These are phyloP conservation scores for Trypanosoma rangeli DNA, from an alignment of 208 protist genomes.

Conservation along the genomic window DNA sequence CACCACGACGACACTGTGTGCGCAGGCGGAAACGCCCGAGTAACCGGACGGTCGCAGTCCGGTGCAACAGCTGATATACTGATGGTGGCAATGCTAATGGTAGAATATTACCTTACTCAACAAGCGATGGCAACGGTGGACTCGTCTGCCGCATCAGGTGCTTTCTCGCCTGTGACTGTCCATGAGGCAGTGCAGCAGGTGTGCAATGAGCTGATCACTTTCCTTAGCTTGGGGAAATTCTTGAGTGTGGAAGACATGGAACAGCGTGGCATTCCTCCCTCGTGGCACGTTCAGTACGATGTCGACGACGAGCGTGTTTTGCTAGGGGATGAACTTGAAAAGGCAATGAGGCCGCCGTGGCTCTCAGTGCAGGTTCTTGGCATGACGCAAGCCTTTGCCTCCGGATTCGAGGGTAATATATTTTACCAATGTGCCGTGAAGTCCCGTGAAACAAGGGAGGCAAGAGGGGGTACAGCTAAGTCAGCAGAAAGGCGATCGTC, in stretches of 20 bases:
- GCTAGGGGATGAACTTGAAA: neutral
- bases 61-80: slow-evolving; percentile 45
- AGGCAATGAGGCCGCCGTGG: neutral
- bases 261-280: slow-evolving; percentile 34
- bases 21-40: neutral
- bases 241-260: slow-evolving; percentile 41
- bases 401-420: slow-evolving; percentile 39
- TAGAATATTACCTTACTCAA: slow-evolving; percentile 58
- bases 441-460: neutral
- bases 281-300: neutral
- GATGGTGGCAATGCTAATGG: slow-evolving; percentile 36
- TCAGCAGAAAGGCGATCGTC: neutral
- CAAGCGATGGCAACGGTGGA: slow-evolving; percentile 30
- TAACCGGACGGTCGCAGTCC: neutral
- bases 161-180: neutral
- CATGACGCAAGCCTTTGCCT: slow-evolving; percentile 44
- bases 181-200: slow-evolving; percentile 44
- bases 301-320: slow-evolving; percentile 9
- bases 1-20: neutral
- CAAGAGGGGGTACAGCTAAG: neutral
- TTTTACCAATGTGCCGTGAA: slow-evolving; percentile 17
- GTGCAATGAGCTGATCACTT: slow-evolving; percentile 63
- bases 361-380: slow-evolving; percentile 51
- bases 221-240: slow-evolving; percentile 42
- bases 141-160: neutral